Evolutionary conservation across 2,329 filamentous ascomycete genomes (phyloP).

Genomic region (Fusarium redolens): DNA sequence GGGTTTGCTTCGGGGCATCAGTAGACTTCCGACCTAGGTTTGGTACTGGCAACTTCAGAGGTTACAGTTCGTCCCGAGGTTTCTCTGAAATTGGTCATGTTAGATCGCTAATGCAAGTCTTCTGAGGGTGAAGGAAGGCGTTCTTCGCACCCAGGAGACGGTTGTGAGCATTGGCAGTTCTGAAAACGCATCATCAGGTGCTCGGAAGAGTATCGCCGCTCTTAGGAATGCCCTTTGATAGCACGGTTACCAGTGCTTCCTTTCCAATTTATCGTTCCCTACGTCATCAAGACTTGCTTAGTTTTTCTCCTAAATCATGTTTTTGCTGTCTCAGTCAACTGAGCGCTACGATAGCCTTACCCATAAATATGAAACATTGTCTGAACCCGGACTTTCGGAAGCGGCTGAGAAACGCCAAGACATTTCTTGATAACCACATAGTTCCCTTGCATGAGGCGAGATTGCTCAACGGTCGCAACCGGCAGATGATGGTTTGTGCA

Average conservation of each 20-base stretch:
- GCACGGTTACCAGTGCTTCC: background rate
- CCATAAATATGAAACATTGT: background rate
- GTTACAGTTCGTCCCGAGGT: background rate
- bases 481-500: background rate
- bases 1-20: no score
- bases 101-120: background rate
- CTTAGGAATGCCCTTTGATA: background rate
- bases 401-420: conserved; percentile 17
- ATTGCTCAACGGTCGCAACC: conserved; percentile 16
- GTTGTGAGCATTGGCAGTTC: background rate
- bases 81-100: background rate
- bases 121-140: background rate
- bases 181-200: background rate
- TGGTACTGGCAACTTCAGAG: background rate
- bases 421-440: background rate
- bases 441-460: background rate
- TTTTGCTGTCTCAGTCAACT: background rate
- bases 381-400: background rate
- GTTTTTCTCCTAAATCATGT: background rate
- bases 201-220: background rate
- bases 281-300: background rate
- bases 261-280: background rate
- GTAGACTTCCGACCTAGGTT: no score
- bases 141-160: background rate
- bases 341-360: background rate